Evolutionary conservation across 2,329 filamentous ascomycete genomes (phyloP).

Genomic region (Dothiorella sarmentorum): DNA sequence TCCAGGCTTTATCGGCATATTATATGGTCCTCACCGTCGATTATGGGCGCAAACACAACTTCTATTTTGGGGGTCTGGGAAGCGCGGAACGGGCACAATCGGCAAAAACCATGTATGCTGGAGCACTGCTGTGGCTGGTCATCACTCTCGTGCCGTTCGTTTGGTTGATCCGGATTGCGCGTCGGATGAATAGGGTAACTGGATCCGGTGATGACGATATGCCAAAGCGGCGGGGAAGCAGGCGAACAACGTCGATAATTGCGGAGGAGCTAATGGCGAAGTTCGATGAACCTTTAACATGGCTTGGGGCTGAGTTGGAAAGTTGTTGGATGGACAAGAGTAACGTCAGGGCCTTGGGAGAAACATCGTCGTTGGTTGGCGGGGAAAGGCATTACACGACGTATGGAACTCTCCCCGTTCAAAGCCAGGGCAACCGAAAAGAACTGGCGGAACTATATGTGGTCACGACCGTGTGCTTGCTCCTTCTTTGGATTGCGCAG

Average conservation of each 20-base stretch:
- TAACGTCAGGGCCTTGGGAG: conserved; percentile 7
- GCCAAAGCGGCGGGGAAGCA: too few species aligned
- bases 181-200: background rate
- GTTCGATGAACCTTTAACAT: conserved; percentile 9
- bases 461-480: conserved; percentile 21
- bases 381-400: background rate
- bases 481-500: conserved; percentile 28
- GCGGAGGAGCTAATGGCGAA: too few species aligned
- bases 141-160: conserved; percentile 17
- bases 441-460: conserved; percentile 19
- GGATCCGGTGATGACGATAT: conserved; percentile 4
- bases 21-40: conserved; percentile 27
- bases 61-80: conserved; percentile 25
- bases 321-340: conserved; percentile 7
- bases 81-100: conserved; percentile 19
- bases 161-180: conserved; percentile 16
- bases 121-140: conserved; percentile 30
- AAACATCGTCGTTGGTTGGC: conserved; percentile 16
- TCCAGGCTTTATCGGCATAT: conserved; percentile 26
- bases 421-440: background rate
- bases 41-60: conserved; percentile 29
- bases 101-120: conserved; percentile 30
- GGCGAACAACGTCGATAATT: too few species aligned
- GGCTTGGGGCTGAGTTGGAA: background rate
- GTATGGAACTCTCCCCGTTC: conserved; percentile 23